Percentiles rank a stretch among this genome's conserved stretches.
Conservation (phyloP, 441 rosid species). For the Codiaeum variegatum region DNA sequence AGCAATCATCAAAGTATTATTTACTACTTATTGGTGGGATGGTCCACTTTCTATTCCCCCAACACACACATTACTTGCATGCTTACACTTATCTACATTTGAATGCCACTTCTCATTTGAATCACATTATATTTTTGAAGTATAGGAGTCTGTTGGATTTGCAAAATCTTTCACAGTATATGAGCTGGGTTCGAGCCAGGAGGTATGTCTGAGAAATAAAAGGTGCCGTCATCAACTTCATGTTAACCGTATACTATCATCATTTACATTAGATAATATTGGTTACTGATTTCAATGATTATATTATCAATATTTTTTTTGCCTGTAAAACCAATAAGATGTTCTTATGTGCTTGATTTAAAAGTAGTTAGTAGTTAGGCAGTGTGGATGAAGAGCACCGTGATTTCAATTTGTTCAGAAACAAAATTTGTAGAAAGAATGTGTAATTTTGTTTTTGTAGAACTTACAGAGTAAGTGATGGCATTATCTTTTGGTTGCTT, state of each 20-base stretch:
- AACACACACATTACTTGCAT: neutral
- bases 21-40: neutral
- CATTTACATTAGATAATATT: neutral
- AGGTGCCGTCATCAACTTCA: constrained; percentile 8
- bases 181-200: constrained; percentile 87
- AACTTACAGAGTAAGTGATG: neutral
- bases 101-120: constrained; percentile 15
- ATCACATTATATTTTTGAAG: constrained; percentile 19
- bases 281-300: neutral
- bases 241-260: neutral
- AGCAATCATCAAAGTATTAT: neutral
- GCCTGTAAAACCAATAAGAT: neutral
- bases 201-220: constrained; percentile 44
- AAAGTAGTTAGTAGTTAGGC: constrained; percentile 7
- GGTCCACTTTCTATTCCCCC: neutral
- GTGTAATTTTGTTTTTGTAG: neutral
- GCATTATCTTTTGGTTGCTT: neutral
- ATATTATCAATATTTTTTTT: neutral
- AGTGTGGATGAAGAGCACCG: neutral
- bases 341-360: neutral
- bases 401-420: neutral
- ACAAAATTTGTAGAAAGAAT: neutral
- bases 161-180: constrained; percentile 97
- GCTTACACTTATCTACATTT: constrained; percentile 7
- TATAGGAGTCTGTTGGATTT: constrained; percentile 92